phyloP scores from a whole-genome alignment of 2,329 filamentous ascomycete species.

The Fonsecaea multimorphosa region DNA sequence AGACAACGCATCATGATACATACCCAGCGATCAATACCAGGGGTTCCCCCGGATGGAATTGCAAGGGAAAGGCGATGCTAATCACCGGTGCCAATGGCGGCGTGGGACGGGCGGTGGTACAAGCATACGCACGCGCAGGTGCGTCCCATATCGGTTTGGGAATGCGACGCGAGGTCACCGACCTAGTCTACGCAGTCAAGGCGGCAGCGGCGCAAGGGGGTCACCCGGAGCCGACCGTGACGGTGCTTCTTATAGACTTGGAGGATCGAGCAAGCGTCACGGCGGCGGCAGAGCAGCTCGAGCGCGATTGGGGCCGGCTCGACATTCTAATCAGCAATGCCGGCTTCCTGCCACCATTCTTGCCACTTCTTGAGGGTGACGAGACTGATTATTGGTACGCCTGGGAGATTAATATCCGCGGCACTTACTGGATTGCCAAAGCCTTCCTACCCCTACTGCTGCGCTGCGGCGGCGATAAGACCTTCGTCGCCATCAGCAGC shows the following conservation, averaged over 20 bases:
- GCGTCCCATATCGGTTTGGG: slow-evolving; percentile 47
- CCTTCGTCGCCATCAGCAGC: slow-evolving; percentile 49
- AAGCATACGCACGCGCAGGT: slow-evolving; percentile 43
- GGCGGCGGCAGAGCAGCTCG: slow-evolving; percentile 39
- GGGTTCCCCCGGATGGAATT: slow-evolving; percentile 38
- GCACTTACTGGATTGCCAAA: slow-evolving; percentile 30
- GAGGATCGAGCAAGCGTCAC: slow-evolving; percentile 41
- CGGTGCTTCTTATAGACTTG: slow-evolving; percentile 44
- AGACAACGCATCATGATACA: slow-evolving; percentile 52
- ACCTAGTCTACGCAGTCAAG: slow-evolving; percentile 37
- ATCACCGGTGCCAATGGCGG: slow-evolving; percentile 47
- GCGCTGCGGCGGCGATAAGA: slow-evolving; percentile 37
- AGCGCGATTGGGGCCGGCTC: slow-evolving; percentile 41
- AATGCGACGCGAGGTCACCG: slow-evolving; percentile 37
- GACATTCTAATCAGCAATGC: slow-evolving; percentile 47
- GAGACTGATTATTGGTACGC: slow-evolving; percentile 34
- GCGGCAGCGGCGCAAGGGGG: slow-evolving; percentile 39
- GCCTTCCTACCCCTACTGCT: slow-evolving; percentile 44
- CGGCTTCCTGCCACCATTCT: slow-evolving; percentile 33
- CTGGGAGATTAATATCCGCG: slow-evolving; percentile 37
- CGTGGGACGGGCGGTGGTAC: slow-evolving; percentile 46
- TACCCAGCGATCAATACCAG: slow-evolving; percentile 59
- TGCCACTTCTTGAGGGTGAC: slow-evolving; percentile 29
- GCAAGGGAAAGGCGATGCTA: slow-evolving; percentile 45
- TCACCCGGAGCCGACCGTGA: slow-evolving; percentile 42